Conservation (phyloP, 108 stramenopile species). For the Cafeteria roenbergensis region DNA sequence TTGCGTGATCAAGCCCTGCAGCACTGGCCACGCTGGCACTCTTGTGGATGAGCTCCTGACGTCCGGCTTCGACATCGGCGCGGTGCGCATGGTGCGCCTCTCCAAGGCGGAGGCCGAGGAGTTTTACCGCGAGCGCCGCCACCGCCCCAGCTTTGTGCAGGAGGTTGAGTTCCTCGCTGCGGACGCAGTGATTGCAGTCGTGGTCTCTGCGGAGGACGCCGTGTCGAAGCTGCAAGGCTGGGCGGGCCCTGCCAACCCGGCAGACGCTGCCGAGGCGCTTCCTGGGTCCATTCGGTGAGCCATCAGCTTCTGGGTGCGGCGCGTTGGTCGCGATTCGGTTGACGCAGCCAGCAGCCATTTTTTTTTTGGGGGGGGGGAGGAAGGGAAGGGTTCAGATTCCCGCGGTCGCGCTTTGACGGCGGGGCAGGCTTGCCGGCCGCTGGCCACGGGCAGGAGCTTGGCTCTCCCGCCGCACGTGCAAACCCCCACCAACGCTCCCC, state of each 20-base stretch:
- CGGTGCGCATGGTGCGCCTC: not conserved
- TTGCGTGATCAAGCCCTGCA: conserved; percentile 1
- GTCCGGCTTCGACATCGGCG: not conserved
- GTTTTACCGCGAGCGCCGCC: not conserved
- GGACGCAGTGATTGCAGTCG: not conserved
- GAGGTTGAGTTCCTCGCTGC: not conserved
- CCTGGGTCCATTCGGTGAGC: not conserved
- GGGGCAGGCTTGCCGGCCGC: no score
- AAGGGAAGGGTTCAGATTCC: no score
- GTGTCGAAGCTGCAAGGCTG: not conserved
- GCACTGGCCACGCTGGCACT: not conserved
- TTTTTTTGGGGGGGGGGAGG: no score
- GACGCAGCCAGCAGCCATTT: no score
- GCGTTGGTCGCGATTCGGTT: no score
- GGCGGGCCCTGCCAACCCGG: not conserved
- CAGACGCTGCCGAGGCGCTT: not conserved
- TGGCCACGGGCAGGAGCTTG: no score
- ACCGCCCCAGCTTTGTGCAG: not conserved
- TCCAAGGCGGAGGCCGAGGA: not conserved
- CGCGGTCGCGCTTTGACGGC: no score
- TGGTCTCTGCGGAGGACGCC: not conserved
- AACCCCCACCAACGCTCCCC: no score
- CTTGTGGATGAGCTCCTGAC: not conserved
- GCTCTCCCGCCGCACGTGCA: no score
- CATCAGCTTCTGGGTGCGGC: no score